phyloP scores from a whole-genome alignment of 2,329 filamentous ascomycete genomes.

The Zymoseptoria passerinii region DNA sequence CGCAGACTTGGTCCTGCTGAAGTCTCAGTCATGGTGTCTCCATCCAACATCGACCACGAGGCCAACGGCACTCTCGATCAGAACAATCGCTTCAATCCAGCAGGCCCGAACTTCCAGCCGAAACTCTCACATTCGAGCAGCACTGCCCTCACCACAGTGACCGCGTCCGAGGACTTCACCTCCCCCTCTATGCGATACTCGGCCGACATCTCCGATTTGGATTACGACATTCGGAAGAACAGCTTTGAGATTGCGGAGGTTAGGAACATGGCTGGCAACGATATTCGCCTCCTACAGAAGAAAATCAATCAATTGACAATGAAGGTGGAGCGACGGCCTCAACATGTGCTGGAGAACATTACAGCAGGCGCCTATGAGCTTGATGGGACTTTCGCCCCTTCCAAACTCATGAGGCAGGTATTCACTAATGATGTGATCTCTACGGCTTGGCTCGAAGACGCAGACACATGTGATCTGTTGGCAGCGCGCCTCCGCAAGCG shows the following conservation, averaged over 20 bases:
- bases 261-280: conserved; percentile 3
- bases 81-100: neutral
- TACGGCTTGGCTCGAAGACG: conserved; percentile 2
- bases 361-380: neutral
- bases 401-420: neutral
- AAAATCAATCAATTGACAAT: conserved; percentile 6
- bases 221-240: neutral
- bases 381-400: neutral
- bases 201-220: neutral
- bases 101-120: neutral
- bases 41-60: neutral
- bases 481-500: conserved; percentile 4
- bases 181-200: neutral
- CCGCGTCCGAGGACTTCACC: neutral
- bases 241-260: conserved; percentile 5
- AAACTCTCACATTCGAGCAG: neutral
- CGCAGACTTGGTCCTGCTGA: neutral
- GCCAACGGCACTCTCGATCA: neutral
- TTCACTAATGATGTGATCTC: conserved; percentile 5
- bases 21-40: neutral
- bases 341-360: neutral
- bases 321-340: neutral
- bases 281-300: conserved; percentile 9
- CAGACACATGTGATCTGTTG: conserved; percentile 1
- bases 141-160: neutral